A percentile compares a stretch with the other conserved stretches of the same genome.
Conservation (phyloP, 495 filamentous ascomycete genomes). For the Aspergillus bridgeri region DNA sequence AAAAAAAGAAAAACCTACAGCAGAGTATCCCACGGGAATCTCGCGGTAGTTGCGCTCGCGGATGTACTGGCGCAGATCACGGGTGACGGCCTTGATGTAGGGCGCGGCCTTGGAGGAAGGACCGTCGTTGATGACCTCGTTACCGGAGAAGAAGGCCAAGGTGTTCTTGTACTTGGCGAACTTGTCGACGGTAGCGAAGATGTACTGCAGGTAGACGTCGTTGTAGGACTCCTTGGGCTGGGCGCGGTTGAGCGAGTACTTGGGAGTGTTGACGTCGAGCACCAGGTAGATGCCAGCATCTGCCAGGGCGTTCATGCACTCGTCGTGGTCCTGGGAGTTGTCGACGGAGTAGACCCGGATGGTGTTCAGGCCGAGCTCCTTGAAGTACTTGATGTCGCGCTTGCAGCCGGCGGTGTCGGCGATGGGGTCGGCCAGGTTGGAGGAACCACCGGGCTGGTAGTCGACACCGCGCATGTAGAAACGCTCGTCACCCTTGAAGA, state of each 20-base stretch:
- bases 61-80: constrained; percentile 89
- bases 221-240: constrained; percentile 82
- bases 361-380: constrained; percentile 83
- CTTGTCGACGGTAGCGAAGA: constrained; percentile 89
- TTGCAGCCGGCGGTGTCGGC: constrained; percentile 66
- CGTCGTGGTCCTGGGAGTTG: constrained; percentile 77
- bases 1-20: constrained; percentile 32
- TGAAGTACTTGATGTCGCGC: constrained; percentile 81
- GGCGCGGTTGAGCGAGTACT: constrained; percentile 79
- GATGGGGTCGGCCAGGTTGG: constrained; percentile 73
- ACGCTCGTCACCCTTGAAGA: constrained; percentile 76
- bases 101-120: constrained; percentile 71
- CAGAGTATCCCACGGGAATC: constrained; percentile 92
- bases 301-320: constrained; percentile 77
- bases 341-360: constrained; percentile 92
- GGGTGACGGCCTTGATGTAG: constrained; percentile 89
- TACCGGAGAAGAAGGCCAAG: constrained; percentile 92
- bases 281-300: constrained; percentile 90
- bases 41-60: constrained; percentile 65
- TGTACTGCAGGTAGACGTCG: constrained; percentile 81
- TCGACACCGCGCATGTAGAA: constrained; percentile 96
- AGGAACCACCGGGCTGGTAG: constrained; percentile 91
- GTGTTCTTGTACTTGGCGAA: constrained; percentile 88
- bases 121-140: constrained; percentile 91
- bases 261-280: constrained; percentile 75